These are phyloP conservation scores for Aspergillus coremiiformis DNA, from an alignment of 495 filamentous ascomycete genomes.

Conservation along the genomic window DNA sequence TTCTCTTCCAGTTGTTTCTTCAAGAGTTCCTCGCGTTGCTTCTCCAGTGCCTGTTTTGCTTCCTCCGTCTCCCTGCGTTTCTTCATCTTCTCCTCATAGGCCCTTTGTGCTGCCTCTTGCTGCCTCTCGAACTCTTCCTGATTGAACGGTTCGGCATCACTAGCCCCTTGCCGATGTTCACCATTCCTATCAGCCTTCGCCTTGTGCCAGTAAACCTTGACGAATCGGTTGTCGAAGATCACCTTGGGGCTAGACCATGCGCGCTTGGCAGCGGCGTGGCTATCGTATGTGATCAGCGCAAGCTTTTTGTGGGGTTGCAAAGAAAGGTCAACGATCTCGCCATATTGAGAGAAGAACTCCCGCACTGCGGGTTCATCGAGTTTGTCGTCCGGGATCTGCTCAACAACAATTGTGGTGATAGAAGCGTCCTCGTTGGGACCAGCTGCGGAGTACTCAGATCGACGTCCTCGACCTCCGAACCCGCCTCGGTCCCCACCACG, in stretches of 20 bases:
- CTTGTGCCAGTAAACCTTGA: conserved; percentile 95
- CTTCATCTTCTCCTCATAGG: conserved; percentile 66
- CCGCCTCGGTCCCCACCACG: conserved; percentile 41
- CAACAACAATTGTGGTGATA: conserved; percentile 78
- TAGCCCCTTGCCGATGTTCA: conserved; percentile 17
- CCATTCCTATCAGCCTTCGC: conserved; percentile 39
- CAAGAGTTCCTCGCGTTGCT: conserved; percentile 65
- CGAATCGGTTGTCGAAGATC: conserved; percentile 95
- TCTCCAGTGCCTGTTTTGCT: conserved; percentile 64
- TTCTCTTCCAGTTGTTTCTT: conserved; percentile 73
- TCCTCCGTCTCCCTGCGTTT: conserved; percentile 69
- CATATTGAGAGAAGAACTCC: conserved; percentile 80
- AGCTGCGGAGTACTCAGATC: conserved; percentile 65
- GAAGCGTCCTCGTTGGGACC: conserved; percentile 68
- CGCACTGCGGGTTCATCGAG: conserved; percentile 67
- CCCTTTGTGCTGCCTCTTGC: conserved; percentile 73
- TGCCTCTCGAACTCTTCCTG: conserved; percentile 67
- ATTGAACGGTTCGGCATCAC: conserved; percentile 48
- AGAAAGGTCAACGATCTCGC: conserved; percentile 61
- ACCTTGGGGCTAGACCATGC: conserved; percentile 89
- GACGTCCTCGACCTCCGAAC: conserved; percentile 44
- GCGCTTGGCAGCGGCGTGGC: conserved; percentile 63
- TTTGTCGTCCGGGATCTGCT: conserved; percentile 85
- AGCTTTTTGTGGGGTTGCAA: conserved; percentile 72
- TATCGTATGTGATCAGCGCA: conserved; percentile 74